Percentiles rank a stretch among this genome's conserved stretches.
Conservation (phyloP, 441 rosid species). For the Breynia disticha region DNA sequence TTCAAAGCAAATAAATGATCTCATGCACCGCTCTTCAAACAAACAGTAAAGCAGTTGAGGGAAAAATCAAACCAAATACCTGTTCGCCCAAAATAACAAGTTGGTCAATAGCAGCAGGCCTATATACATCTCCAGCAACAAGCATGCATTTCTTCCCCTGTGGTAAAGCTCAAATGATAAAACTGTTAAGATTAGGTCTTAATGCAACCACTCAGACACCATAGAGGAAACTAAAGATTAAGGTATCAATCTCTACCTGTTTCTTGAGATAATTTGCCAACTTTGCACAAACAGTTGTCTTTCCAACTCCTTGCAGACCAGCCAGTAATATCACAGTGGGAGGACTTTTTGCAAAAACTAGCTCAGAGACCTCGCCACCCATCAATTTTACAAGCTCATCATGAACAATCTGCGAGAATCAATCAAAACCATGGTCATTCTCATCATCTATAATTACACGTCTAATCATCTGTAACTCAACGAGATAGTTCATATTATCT, state of each 20-base stretch:
- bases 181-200: slow-evolving; percentile 9
- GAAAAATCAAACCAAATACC: slow-evolving; percentile 38
- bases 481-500: background rate
- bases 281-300: slow-evolving; percentile 94
- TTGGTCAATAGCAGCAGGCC: slow-evolving; percentile 99
- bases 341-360: slow-evolving; percentile 69
- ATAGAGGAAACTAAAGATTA: slow-evolving; percentile 1
- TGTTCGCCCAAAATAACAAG: slow-evolving; percentile 90
- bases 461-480: background rate
- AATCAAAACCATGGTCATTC: background rate
- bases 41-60: slow-evolving; percentile 4
- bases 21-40: slow-evolving; percentile 1
- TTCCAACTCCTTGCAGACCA: slow-evolving; percentile 96
- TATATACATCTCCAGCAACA: slow-evolving; percentile 96
- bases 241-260: slow-evolving; percentile 39
- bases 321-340: slow-evolving; percentile 89
- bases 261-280: slow-evolving; percentile 91
- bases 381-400: slow-evolving; percentile 90
- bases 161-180: slow-evolving; percentile 4
- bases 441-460: background rate
- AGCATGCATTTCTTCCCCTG: slow-evolving; percentile 94
- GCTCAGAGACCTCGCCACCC: slow-evolving; percentile 97
- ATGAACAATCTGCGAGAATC: slow-evolving; percentile 53
- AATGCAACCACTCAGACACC: slow-evolving; percentile 1
- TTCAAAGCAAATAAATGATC: background rate